Conservation (phyloP, 345 rosid species). For the Sonneratia caseolaris region DNA sequence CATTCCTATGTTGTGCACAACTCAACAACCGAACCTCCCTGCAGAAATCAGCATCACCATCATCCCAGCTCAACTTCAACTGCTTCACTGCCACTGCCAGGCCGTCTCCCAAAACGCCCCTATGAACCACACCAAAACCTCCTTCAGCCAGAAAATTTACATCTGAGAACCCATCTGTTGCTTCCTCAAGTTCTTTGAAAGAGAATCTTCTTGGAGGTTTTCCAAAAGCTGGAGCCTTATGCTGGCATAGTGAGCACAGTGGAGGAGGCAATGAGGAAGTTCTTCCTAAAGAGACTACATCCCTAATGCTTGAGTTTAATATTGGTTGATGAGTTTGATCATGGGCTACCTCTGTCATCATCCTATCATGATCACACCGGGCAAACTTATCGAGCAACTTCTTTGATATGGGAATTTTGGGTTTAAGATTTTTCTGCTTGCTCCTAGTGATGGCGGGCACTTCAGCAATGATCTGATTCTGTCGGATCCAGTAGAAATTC, state of each 20-base stretch:
- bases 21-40: constrained; percentile 64
- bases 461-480: constrained; percentile 26
- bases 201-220: constrained; percentile 59
- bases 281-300: constrained; percentile 41
- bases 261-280: constrained; percentile 62
- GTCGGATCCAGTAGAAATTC: constrained; percentile 38
- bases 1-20: constrained; percentile 73
- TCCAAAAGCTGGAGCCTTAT: constrained; percentile 57
- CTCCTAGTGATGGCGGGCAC: constrained; percentile 12
- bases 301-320: constrained; percentile 27
- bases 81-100: constrained; percentile 65
- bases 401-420: constrained; percentile 24
- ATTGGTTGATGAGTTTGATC: constrained; percentile 19
- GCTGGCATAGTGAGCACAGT: constrained; percentile 59
- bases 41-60: constrained; percentile 60
- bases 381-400: constrained; percentile 37
- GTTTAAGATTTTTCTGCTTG: constrained; percentile 8
- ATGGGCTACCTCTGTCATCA: constrained; percentile 15
- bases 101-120: constrained; percentile 47
- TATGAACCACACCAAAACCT: constrained; percentile 49
- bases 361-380: constrained; percentile 35
- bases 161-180: constrained; percentile 54
- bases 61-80: constrained; percentile 32
- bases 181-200: constrained; percentile 43
- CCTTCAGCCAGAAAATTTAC: constrained; percentile 54